Evolutionary conservation across 2,329 filamentous ascomycete species (phyloP).

Genomic region (Penicillium concentricum): DNA sequence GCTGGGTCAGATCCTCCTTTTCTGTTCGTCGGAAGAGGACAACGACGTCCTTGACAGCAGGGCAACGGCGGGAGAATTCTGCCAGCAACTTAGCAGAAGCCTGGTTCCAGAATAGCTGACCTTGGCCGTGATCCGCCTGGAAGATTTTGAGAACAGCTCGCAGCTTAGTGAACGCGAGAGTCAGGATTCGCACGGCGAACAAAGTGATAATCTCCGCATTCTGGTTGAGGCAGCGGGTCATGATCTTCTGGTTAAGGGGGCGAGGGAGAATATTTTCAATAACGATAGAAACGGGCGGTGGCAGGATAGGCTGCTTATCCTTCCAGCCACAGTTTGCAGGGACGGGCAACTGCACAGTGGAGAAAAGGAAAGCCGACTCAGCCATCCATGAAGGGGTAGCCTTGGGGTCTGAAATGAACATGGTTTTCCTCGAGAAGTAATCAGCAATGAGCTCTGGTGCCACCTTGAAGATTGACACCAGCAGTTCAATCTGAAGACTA

Average conservation of each 20-base stretch:
- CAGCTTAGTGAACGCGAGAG: conserved; percentile 77
- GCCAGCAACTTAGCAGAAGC: conserved; percentile 66
- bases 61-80: conserved; percentile 75
- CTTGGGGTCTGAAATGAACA: conserved; percentile 87
- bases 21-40: conserved; percentile 68
- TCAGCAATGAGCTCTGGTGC: conserved; percentile 84
- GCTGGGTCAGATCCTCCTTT: conserved; percentile 69
- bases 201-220: conserved; percentile 78
- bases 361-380: conserved; percentile 85
- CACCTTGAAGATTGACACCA: conserved; percentile 74
- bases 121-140: conserved; percentile 46
- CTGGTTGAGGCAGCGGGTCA: conserved; percentile 75
- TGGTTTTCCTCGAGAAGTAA: conserved; percentile 77
- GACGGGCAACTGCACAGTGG: conserved; percentile 70
- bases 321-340: conserved; percentile 70
- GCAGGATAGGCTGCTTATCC: conserved; percentile 61
- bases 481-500: conserved; percentile 74
- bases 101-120: conserved; percentile 64
- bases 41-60: conserved; percentile 78
- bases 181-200: conserved; percentile 77
- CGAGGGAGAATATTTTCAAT: conserved; percentile 85
- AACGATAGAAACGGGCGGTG: conserved; percentile 74
- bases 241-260: conserved; percentile 74
- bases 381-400: conserved; percentile 92
- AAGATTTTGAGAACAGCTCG: conserved; percentile 62